Evolutionary conservation across 441 rosid genomes (phyloP).

Genomic region (Monsonia emarginata): DNA sequence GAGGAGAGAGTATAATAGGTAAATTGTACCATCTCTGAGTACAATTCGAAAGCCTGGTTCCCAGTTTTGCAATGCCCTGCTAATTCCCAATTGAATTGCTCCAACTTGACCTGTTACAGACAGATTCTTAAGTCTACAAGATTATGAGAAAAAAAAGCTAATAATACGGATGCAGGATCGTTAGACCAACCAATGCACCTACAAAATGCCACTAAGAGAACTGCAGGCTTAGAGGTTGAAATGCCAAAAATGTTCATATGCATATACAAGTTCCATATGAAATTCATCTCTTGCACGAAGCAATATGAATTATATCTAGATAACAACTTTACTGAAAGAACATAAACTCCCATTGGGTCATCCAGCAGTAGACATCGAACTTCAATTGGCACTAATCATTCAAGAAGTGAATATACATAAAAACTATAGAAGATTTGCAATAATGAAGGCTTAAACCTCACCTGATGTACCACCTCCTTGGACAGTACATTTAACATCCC

Average conservation of each 20-base stretch:
- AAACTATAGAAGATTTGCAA: not conserved
- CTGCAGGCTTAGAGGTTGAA: not conserved
- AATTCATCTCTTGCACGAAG: not conserved
- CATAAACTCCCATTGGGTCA: not conserved
- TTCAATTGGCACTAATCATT: not conserved
- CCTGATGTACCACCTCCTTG: constrained; percentile 90
- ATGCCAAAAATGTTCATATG: not conserved
- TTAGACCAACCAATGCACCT: not conserved
- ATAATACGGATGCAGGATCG: not conserved
- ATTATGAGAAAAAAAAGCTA: not conserved
- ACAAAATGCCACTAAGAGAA: too few relatives aligned
- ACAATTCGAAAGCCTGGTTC: constrained; percentile 80
- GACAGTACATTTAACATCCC: constrained; percentile 78
- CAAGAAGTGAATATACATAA: not conserved
- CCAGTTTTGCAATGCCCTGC: constrained; percentile 89
- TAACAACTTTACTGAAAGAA: not conserved
- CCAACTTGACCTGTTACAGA: constrained; percentile 80
- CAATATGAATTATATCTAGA: not conserved
- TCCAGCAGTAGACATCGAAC: not conserved
- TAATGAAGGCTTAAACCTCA: constrained; percentile 19
- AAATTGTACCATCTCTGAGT: constrained; percentile 55
- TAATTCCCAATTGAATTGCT: constrained; percentile 77
- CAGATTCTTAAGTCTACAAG: constrained; percentile 10
- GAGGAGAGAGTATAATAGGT: not conserved
- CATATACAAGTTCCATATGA: not conserved